phyloP scores from a whole-genome alignment of 1,284 basidiomycete genomes.

The Flammula alnicola region DNA sequence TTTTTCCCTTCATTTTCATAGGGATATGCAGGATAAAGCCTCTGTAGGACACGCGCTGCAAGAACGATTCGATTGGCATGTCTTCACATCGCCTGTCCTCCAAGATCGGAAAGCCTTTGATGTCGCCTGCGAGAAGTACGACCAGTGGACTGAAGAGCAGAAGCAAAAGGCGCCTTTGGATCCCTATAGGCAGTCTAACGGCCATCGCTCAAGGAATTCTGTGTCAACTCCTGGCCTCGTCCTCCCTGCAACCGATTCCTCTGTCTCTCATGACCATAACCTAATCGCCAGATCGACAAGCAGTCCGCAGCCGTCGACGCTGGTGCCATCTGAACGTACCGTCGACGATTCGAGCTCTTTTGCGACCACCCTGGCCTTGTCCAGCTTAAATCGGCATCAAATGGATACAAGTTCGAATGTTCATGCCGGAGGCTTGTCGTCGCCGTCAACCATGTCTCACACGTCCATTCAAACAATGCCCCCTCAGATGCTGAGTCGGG shows the following conservation, averaged over 20 bases:
- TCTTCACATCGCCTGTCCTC: constrained; percentile 39
- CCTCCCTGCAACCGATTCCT: background rate
- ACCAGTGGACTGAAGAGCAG: constrained; percentile 43
- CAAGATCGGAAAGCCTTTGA: constrained; percentile 59
- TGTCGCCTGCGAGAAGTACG: constrained; percentile 57
- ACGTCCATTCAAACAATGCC: constrained; percentile 21
- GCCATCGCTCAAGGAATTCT: constrained; percentile 18
- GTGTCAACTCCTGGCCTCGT: constrained; percentile 14
- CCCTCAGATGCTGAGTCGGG: constrained; percentile 50
- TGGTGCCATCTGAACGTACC: background rate
- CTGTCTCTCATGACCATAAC: constrained; percentile 4
- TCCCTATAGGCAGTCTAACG: constrained; percentile 16
- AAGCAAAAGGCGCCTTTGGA: constrained; percentile 16
- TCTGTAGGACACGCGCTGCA: constrained; percentile 48
- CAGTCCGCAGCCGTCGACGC: constrained; percentile 16
- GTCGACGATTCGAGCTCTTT: too few species aligned
- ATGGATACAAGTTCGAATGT: too few species aligned
- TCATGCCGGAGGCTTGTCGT: too few species aligned
- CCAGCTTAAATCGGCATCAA: too few species aligned
- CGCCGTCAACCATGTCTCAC: too few species aligned
- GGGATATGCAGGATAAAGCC: constrained; percentile 68
- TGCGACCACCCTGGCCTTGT: too few species aligned
- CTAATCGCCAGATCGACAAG: constrained; percentile 16
- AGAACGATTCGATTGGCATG: constrained; percentile 52
- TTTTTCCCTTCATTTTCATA: too few species aligned